Conservation (phyloP, 78 protist genomes). For the Cavenderia fasciculata region DNA sequence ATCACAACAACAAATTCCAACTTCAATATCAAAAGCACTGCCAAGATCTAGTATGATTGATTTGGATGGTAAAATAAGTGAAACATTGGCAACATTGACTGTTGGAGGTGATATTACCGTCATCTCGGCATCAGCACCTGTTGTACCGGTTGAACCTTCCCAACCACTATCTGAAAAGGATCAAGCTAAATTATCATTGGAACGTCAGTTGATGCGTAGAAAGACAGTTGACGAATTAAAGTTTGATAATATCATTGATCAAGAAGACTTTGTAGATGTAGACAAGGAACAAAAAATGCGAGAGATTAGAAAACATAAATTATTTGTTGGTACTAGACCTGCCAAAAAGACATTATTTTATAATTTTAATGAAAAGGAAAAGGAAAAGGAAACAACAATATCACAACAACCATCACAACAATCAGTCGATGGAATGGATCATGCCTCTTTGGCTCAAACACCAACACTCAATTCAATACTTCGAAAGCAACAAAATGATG, state of each 20-base stretch:
- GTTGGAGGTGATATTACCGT: no score
- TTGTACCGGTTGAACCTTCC: no score
- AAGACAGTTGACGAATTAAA: constrained; percentile 47
- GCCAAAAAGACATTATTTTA: constrained; percentile 37
- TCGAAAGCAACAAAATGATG: background rate
- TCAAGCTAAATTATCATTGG: no score
- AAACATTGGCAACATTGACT: no score
- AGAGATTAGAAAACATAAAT: constrained; percentile 28
- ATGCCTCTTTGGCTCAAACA: background rate
- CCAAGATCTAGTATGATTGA: no score
- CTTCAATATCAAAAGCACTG: no score
- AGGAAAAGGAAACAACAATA: background rate
- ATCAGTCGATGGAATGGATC: background rate
- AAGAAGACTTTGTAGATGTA: constrained; percentile 62
- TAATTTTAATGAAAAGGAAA: background rate
- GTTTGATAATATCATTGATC: constrained; percentile 34
- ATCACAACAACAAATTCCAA: background rate
- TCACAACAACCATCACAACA: background rate
- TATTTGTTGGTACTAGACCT: constrained; percentile 77
- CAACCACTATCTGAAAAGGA: no score
- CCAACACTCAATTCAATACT: background rate
- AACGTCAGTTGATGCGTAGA: constrained; percentile 38
- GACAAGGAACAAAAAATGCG: constrained; percentile 37
- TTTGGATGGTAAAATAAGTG: no score
- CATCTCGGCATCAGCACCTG: no score